Base-by-base conservation (phyloP, 495 filamentous ascomycete species). In the Delitschia confertaspora region DNA sequence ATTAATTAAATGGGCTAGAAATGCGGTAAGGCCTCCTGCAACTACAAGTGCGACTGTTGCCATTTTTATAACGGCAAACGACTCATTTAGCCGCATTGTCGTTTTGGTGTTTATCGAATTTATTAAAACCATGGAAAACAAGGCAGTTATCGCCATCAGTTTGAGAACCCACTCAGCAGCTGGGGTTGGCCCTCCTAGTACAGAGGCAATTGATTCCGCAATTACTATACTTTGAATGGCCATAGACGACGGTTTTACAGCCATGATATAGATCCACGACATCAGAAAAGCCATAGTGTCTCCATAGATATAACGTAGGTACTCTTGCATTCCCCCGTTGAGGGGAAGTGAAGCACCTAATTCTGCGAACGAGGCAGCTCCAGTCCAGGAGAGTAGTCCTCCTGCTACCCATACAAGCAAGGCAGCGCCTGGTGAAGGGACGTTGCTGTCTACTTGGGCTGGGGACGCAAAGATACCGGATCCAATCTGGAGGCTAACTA, bases 241-340 rank as follows among this genome's bases (percentile, higher is more conserved):
- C 42, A 66, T 57, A 13, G 53, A 45, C 3, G 38, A 47, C 1
- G 53, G 53, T 27, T 51, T 56, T 21, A 41, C 47, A 7, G 34
- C 53, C 27, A 56, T 54, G 30, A 69, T 60, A 53, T 56, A 65
- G 11, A 60, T 55, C 58, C 61, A 67, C 18, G 56, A 38, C 46
- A 58, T 62, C 19, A 69, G 38, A 38, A 64, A 66, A 6, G 57
- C 63, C 10, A 53, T 25, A 32, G 57, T 50, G 11, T 66, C 60
- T 9, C 63, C 61, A 38, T 61, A 66, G 21, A 57, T 48, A 13
- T 51, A 16, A 1, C 58, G 43, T 9, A 69, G 56, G 39, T 70
- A 70, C 35, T 69, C 65, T 42, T 68, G 66, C 6, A 64, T 60
- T 4, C 68, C 68, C 8, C 68, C 66, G 42, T 69, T 69, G 43